Percentiles rank a stretch among this genome's conserved stretches.
Evolutionary conservation across 2,329 filamentous ascomycete species (phyloP).

Genomic region (Daldinia sp.): DNA sequence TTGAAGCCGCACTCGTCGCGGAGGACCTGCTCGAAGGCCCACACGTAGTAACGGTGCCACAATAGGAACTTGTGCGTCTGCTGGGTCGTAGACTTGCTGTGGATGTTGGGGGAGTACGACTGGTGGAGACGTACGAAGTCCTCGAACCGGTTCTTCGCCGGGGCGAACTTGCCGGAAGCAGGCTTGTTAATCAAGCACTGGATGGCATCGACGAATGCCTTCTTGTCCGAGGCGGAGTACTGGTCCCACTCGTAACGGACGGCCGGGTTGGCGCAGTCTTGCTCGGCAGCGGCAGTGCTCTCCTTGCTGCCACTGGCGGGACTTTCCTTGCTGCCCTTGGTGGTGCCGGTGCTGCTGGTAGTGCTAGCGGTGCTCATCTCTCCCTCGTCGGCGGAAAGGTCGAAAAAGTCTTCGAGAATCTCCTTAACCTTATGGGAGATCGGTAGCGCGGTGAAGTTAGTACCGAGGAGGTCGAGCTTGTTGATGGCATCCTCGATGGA

Average conservation of each 20-base stretch:
- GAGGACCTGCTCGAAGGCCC: conserved; percentile 44
- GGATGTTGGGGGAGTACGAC: conserved; percentile 45
- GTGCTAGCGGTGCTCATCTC: conserved; percentile 10
- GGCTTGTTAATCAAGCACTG: conserved; percentile 44
- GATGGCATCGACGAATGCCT: conserved; percentile 43
- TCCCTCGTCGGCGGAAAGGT: conserved; percentile 5
- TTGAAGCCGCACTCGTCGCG: conserved; percentile 47
- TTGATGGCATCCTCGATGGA: conserved; percentile 31
- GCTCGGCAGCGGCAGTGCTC: conserved; percentile 9
- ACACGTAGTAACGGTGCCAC: conserved; percentile 48
- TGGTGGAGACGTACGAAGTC: conserved; percentile 48
- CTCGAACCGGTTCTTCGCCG: conserved; percentile 46
- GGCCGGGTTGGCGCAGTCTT: conserved; percentile 43
- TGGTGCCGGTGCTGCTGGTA: too few species aligned
- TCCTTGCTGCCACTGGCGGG: too few species aligned
- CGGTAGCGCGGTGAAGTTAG: conserved; percentile 41
- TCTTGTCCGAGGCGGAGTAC: conserved; percentile 43
- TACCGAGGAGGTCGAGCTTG: conserved; percentile 38
- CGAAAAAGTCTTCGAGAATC: neutral
- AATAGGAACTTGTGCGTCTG: conserved; percentile 47
- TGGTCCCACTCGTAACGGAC: conserved; percentile 47
- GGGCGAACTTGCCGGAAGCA: conserved; percentile 40
- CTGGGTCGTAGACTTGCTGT: conserved; percentile 43
- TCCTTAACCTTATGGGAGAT: conserved; percentile 25
- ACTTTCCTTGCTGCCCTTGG: too few species aligned